These are phyloP conservation scores for Neoboletus magnificus DNA, from an alignment of 768 basidiomycete genomes.

Conservation along the genomic window DNA sequence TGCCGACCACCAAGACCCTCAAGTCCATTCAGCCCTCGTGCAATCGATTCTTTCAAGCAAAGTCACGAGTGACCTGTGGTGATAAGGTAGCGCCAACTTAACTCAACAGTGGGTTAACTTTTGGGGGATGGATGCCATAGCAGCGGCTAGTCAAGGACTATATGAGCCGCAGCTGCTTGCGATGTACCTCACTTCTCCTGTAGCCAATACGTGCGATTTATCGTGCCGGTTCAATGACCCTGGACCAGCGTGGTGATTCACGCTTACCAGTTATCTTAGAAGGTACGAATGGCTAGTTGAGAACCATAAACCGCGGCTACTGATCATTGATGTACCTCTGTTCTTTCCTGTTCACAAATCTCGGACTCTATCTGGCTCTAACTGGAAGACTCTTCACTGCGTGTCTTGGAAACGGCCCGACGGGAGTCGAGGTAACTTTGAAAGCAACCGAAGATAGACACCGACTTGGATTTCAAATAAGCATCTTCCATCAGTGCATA, in stretches of 20 bases:
- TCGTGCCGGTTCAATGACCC: not conserved
- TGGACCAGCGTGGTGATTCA: not conserved
- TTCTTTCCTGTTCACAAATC: not conserved
- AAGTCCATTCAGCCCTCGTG: no score
- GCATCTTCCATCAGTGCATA: not conserved
- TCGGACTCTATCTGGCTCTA: not conserved
- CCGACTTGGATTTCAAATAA: slow-evolving; percentile 18
- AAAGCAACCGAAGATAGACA: not conserved
- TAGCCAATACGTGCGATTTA: no score
- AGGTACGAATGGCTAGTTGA: no score
- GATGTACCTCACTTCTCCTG: not conserved
- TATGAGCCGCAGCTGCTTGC: not conserved
- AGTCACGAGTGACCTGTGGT: no score
- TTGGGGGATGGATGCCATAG: no score
- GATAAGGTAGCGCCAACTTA: no score
- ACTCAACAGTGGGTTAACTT: no score
- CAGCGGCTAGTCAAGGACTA: not conserved
- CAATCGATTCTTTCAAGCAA: no score
- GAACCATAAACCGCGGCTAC: not conserved
- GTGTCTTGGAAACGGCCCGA: no score
- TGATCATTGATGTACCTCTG: not conserved
- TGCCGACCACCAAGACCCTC: no score
- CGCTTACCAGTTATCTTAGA: not conserved
- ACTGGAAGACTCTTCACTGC: no score
- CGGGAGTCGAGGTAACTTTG: not conserved